Percentiles rank a stretch among this genome's conserved stretches.
These are phyloP conservation scores for Cyclotella choctawhatcheeana DNA, from an alignment of 108 stramenopile species.

Conservation along the genomic window DNA sequence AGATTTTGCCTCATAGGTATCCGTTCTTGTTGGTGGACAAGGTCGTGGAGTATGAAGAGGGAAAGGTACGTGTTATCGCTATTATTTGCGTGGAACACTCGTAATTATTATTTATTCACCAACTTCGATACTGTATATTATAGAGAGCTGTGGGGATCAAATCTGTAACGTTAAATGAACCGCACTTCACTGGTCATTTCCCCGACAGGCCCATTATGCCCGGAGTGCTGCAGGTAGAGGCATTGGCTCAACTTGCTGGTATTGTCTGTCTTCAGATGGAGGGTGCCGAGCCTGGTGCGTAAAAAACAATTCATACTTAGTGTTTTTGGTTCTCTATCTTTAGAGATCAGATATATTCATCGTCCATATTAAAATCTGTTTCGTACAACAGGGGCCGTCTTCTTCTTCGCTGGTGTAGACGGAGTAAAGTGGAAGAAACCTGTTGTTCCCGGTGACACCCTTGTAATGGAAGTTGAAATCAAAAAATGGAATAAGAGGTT, in stretches of 20 bases:
- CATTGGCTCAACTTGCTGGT: slow-evolving; percentile 97
- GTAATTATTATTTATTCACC: neutral
- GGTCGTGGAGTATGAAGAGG: slow-evolving; percentile 92
- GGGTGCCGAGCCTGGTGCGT: slow-evolving; percentile 71
- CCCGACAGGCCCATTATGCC: slow-evolving; percentile 98
- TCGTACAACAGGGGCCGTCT: slow-evolving; percentile 80
- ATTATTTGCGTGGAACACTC: neutral
- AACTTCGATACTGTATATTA: neutral
- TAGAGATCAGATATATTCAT: too few species aligned
- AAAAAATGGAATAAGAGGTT: slow-evolving; percentile 86
- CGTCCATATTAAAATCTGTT: too few species aligned
- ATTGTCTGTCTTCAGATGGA: slow-evolving; percentile 91
- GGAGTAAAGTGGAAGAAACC: slow-evolving; percentile 98
- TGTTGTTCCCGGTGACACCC: slow-evolving; percentile 94
- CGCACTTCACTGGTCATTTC: slow-evolving; percentile 98
- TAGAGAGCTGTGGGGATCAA: slow-evolving; percentile 94
- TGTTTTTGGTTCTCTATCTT: neutral
- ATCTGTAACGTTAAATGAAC: slow-evolving; percentile 94
- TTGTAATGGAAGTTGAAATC: slow-evolving; percentile 97
- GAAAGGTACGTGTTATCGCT: slow-evolving; percentile 61
- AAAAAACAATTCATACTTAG: neutral
- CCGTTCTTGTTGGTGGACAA: slow-evolving; percentile 92
- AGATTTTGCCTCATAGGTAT: slow-evolving; percentile 94
- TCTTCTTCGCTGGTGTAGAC: slow-evolving; percentile 97
- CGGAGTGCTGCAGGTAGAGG: slow-evolving; percentile 96